A percentile compares a stretch with the other conserved stretches of the same genome.
Conservation (phyloP, 129 eudicot species). For the Flaveria ramosissima region DNA sequence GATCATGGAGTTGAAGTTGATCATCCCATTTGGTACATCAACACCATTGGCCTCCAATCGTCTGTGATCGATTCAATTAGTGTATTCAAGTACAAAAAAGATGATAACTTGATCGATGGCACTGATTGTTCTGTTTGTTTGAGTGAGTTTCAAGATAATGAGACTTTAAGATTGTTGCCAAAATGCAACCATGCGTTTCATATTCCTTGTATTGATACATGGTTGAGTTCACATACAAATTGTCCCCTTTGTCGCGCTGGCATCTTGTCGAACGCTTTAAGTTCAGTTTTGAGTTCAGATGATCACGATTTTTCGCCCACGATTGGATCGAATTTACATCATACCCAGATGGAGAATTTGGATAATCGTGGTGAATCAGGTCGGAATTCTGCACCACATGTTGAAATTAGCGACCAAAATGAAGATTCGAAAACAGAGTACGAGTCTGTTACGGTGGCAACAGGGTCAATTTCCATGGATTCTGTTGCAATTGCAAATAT, state of each 20-base stretch:
- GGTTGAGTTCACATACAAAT: conserved; percentile 68
- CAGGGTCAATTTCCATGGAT: conserved; percentile 51
- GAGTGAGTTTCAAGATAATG: conserved; percentile 58
- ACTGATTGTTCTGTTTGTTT: conserved; percentile 69
- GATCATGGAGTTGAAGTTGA: conserved; percentile 39
- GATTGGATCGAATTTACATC: conserved; percentile 2
- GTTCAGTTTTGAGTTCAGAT: conserved; percentile 20
- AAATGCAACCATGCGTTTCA: conserved; percentile 80
- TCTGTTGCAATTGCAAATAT: conserved; percentile 22
- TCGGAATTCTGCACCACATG: conserved; percentile 10
- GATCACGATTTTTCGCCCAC: conserved; percentile 22
- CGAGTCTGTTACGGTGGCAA: conserved; percentile 16
- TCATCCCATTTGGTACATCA: conserved; percentile 70
- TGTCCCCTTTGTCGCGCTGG: conserved; percentile 73
- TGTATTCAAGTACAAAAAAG: conserved; percentile 37
- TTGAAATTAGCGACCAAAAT: conserved; percentile 25
- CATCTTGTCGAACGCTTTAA: conserved; percentile 34
- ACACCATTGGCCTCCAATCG: conserved; percentile 57
- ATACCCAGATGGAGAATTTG: conserved; percentile 24
- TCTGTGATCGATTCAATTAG: conserved; percentile 54
- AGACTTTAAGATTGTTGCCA: conserved; percentile 54
- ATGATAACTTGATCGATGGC: conserved; percentile 52
- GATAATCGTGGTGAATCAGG: conserved; percentile 24
- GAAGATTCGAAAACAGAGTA: conserved; percentile 35
- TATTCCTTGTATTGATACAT: conserved; percentile 63